phyloP scores from a whole-genome alignment of 2,329 filamentous ascomycete genomes.

The Trichophyton benhamiae region DNA sequence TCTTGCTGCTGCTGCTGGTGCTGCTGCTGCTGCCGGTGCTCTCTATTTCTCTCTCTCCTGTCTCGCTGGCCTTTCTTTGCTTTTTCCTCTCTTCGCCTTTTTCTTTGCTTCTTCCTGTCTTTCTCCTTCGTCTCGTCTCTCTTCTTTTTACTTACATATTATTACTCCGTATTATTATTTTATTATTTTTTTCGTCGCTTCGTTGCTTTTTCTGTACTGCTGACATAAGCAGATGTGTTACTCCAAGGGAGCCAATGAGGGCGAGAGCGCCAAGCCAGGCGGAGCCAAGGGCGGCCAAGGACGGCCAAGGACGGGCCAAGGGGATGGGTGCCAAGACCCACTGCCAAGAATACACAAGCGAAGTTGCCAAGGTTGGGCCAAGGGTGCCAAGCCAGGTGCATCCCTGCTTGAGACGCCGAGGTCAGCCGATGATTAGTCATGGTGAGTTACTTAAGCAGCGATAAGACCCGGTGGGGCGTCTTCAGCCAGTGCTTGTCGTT shows the following conservation, averaged over 20 bases:
- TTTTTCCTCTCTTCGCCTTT: not conserved
- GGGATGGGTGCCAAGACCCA: constrained; percentile 6
- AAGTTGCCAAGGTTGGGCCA: not conserved
- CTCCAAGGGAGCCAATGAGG: no score
- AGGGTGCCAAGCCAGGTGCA: not conserved
- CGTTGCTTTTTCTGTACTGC: no score
- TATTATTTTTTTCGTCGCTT: no score
- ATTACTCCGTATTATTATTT: no score
- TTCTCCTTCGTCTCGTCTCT: not conserved
- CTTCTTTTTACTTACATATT: no score
- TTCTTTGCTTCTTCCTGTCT: not conserved
- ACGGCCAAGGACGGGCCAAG: constrained; percentile 8
- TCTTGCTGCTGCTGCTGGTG: no score
- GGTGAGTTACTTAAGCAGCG: no score
- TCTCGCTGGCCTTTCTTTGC: not conserved
- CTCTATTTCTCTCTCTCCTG: not conserved
- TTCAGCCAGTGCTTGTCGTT: no score
- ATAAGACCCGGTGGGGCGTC: no score
- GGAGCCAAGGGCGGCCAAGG: constrained; percentile 11
- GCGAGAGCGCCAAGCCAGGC: constrained; percentile 7
- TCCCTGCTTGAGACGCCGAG: not conserved
- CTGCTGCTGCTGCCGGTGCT: no score
- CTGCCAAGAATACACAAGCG: not conserved
- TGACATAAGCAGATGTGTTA: no score
- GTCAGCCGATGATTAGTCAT: not conserved